Percentiles rank a stretch among this genome's conserved stretches.
Conservation (phyloP, 352 stramenopile genomes). For the Blastocystis sp. region DNA sequence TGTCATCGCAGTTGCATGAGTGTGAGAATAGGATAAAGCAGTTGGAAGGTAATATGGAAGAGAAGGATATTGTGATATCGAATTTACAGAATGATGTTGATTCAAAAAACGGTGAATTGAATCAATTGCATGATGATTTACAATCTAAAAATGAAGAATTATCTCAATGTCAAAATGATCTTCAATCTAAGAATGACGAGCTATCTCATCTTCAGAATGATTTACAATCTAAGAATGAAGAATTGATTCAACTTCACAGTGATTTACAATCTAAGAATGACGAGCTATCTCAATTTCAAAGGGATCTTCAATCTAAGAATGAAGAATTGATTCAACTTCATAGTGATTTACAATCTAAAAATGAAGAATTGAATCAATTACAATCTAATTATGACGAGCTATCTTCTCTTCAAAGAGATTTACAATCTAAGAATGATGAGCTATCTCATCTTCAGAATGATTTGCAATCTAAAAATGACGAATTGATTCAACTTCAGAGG, state of each 20-base stretch:
- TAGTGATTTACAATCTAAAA: not conserved
- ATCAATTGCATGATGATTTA: not conserved
- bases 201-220: not conserved
- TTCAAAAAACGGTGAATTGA: not conserved
- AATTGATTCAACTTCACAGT: not conserved
- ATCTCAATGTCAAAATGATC: not conserved
- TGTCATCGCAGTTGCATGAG: too few species aligned
- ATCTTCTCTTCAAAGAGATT: not conserved
- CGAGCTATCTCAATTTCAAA: not conserved
- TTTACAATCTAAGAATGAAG: not conserved
- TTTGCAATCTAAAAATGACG: not conserved
- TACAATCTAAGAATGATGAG: not conserved
- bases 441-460: not conserved
- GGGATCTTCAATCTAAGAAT: not conserved
- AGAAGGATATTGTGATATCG: not conserved
- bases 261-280: not conserved
- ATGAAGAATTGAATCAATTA: not conserved
- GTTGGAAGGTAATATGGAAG: not conserved
- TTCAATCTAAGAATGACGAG: not conserved
- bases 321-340: not conserved
- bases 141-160: not conserved
- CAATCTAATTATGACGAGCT: not conserved
- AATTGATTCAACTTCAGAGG: not conserved
- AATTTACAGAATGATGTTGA: not conserved
- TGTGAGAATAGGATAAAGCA: too few species aligned